Base-by-base conservation (phyloP, 345 rosid genomes). In the Aethionema arabicum region DNA sequence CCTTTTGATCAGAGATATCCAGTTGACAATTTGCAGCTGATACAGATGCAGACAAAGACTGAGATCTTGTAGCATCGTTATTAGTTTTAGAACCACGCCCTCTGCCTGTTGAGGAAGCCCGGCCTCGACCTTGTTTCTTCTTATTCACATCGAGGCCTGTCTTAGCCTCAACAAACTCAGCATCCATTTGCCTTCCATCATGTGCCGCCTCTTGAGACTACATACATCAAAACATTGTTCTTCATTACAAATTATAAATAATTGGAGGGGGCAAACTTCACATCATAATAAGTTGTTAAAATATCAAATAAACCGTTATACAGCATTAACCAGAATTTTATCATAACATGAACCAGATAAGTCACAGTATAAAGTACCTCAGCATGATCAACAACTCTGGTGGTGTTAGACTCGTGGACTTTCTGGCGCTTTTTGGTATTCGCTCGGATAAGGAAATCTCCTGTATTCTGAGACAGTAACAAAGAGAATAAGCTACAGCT, bases 361-460 rank as follows among this genome's bases (percentile, higher is more conserved):
- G 42, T 4, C 4, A 68, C 21, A 13, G 11, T 3, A 32, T 14
- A 37, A 16, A 31, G 32, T 74, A 87, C 97, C 91, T 88, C 95
- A 36, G 74, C 73, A 69, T 44, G 80, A 67, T 87, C 83, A 59
- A 77, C 74, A 70, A 60, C 74, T 66, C 68, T 12, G 13, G 79
- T 61, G 74, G 56, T 72, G 61, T 76, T 82, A 65, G 80, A 81
- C 54, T 73, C 87, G 68, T 79, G 79, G 67, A 84, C 65, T 77
- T 84, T 90, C 51, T 74, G 89, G 13, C 97, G 90, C 78, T 95
- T 95, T 52, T 78, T 85, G 49, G 84, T 90, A 56, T 90, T 90
- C 41, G 97, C 96, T 78, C 80, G 95, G 78, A 95, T 95, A 8
- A 86, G 85, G 75, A 87, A 95, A 67, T 84, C 97, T 48, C 85